Evolutionary conservation across 2,329 filamentous ascomycete genomes (phyloP), one percentile per base, ranked within the genome.

Genomic region (Diaporthe australafricana): DNA sequence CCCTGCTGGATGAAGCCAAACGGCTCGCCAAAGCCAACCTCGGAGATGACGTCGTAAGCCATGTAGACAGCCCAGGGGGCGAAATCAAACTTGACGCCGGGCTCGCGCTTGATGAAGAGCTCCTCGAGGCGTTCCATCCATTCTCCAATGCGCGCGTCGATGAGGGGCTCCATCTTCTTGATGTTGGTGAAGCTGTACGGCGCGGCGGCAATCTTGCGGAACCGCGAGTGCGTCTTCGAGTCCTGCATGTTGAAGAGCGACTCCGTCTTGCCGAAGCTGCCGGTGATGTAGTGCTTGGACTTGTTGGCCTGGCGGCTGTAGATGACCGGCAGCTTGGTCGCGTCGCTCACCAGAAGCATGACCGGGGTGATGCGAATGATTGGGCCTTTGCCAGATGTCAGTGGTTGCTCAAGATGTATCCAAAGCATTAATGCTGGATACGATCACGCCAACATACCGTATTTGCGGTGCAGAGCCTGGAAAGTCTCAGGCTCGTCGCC

Each of bases 241-340:
- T 87, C 84, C 72, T 86, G 86, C 84, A 89, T 89, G 71, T 90
- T 89, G 78, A 91, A 89, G 7, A 90, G 75, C 1, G 83, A 85
- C 72, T 90, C 88, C 5, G 82, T 84, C 70, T 87, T 84, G 20
- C 88, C 88, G 74, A 90, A 89, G 30, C 83, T 86, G 25, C 88
- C 88, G 0, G 87, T 87, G 71, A 90, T 87, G 76, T 90, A 91
- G 77, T 89, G 86, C 62, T 87, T 83, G 1, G 86, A 87, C 76
- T 91, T 91, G 79, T 88, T 83, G 6, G 85, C 87, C 73, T 87
- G 81, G 27, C 87, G 85, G 67, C 84, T 82, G 79, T 90, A 91
- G 32, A 91, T 85, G 17, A 84, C 82, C 0, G 88, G 88, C 2
- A 91, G 82, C 76, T 87, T 86, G 1, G 82, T 85, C 0, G 88